phyloP scores from a whole-genome alignment of 106 monocot species.

The Allium sativum region DNA sequence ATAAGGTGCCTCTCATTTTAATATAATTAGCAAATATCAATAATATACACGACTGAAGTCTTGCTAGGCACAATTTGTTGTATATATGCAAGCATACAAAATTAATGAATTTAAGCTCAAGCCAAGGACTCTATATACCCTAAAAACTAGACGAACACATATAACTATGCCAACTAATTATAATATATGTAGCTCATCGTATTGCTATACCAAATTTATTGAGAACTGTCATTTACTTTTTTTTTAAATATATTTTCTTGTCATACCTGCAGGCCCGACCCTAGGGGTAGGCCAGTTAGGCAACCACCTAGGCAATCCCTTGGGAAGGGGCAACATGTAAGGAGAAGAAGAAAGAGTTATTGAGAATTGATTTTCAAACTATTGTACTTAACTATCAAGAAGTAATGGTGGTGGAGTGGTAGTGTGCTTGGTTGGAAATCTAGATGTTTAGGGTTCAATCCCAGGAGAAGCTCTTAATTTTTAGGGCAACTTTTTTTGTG shows the following conservation, averaged over 20 bases:
- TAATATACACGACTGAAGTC: background rate
- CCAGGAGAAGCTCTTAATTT: conserved; percentile 11
- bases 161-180: conserved; percentile 1
- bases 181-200: conserved; percentile 16
- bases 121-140: background rate
- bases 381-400: too few relatives aligned
- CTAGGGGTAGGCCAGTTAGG: too few relatives aligned
- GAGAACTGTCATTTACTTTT: too few relatives aligned
- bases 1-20: conserved; percentile 6
- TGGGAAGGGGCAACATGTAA: conserved; percentile 29
- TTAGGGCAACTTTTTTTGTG: conserved; percentile 44
- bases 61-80: too few relatives aligned
- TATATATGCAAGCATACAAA: too few relatives aligned
- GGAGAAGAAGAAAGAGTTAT: conserved; percentile 21
- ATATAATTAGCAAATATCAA: background rate
- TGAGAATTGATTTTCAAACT: conserved; percentile 23
- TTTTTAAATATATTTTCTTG: too few relatives aligned
- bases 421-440: too few relatives aligned
- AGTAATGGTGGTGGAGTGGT: too few relatives aligned
- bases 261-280: too few relatives aligned
- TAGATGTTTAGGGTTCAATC: too few relatives aligned
- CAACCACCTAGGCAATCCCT: too few relatives aligned
- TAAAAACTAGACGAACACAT: background rate
- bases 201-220: too few relatives aligned
- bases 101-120: background rate